These are phyloP conservation scores for Hortaea sp. DNA, from an alignment of 2,329 filamentous ascomycete species.

Conservation along the genomic window DNA sequence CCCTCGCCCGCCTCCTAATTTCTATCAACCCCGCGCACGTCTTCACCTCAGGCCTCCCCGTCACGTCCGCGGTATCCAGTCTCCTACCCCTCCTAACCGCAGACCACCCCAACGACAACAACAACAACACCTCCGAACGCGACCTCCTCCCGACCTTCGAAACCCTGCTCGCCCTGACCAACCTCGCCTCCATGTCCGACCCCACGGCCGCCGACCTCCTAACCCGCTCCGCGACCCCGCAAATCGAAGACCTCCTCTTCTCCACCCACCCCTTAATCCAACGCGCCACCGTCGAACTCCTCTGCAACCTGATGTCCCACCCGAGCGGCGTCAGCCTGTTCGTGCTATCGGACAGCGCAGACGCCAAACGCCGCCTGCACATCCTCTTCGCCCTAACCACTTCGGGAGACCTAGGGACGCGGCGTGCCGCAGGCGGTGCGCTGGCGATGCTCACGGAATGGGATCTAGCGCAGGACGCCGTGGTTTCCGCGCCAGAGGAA, in stretches of 20 bases:
- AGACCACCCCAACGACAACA: conserved; percentile 22
- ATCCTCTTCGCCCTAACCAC: conserved; percentile 82
- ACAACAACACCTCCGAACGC: conserved; percentile 47
- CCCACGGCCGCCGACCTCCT: conserved; percentile 55
- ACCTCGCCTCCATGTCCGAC: conserved; percentile 69
- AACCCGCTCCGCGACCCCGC: conserved; percentile 61
- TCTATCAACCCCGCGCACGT: conserved; percentile 53
- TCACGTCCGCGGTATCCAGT: conserved; percentile 72
- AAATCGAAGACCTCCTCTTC: conserved; percentile 76
- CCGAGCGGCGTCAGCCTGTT: conserved; percentile 59
- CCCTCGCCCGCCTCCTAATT: conserved; percentile 54
- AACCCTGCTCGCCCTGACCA: conserved; percentile 81
- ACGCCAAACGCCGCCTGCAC: conserved; percentile 65
- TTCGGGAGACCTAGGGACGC: conserved; percentile 67
- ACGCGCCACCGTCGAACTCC: conserved; percentile 74
- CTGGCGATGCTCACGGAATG: conserved; percentile 74
- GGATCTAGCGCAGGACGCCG: conserved; percentile 60
- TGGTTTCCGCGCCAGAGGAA: conserved; percentile 48
- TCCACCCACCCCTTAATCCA: conserved; percentile 65
- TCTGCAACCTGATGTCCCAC: conserved; percentile 78
- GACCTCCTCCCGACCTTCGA: conserved; percentile 88
- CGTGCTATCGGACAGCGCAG: conserved; percentile 47
- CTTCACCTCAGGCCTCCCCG: conserved; percentile 65
- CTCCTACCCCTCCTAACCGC: conserved; percentile 66
- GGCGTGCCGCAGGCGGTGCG: conserved; percentile 78